phyloP scores from a whole-genome alignment of 345 rosid genomes.

The Eucalyptus pauciflora region DNA sequence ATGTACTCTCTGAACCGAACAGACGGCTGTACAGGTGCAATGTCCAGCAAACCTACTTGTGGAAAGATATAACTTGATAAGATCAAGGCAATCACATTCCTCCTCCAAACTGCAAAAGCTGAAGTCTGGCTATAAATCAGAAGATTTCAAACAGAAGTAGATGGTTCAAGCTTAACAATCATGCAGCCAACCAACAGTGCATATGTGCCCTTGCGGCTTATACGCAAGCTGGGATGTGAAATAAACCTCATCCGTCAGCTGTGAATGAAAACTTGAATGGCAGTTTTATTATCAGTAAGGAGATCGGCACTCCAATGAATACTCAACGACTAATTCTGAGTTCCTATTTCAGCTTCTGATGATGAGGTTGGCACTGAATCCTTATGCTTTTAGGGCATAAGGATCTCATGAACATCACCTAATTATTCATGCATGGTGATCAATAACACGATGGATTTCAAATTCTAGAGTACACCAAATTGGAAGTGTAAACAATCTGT shows the following conservation, averaged over 20 bases:
- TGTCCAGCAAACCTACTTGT: constrained; percentile 4
- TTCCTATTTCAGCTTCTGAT: constrained; percentile 84
- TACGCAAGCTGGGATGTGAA: background rate
- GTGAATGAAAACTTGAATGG: background rate
- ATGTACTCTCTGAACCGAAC: constrained; percentile 62
- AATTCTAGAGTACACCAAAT: background rate
- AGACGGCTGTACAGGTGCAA: constrained; percentile 30
- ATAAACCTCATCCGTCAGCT: background rate
- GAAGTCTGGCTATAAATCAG: constrained; percentile 39
- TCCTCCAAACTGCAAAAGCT: constrained; percentile 76
- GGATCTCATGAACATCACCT: background rate
- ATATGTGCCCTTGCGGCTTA: background rate
- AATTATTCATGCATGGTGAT: background rate
- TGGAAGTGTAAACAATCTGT: background rate
- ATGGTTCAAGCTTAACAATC: background rate
- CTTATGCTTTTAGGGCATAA: background rate
- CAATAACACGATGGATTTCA: background rate
- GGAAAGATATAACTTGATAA: constrained; percentile 43
- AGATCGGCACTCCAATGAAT: constrained; percentile 78
- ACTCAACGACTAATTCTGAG: constrained; percentile 29
- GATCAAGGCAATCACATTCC: constrained; percentile 41
- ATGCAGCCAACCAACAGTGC: background rate
- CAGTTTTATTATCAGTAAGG: constrained; percentile 74
- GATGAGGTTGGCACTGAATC: background rate
- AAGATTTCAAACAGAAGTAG: background rate